These are phyloP conservation scores for Alternaria sp. DNA, from an alignment of 2,329 filamentous ascomycete genomes.

Conservation along the genomic window DNA sequence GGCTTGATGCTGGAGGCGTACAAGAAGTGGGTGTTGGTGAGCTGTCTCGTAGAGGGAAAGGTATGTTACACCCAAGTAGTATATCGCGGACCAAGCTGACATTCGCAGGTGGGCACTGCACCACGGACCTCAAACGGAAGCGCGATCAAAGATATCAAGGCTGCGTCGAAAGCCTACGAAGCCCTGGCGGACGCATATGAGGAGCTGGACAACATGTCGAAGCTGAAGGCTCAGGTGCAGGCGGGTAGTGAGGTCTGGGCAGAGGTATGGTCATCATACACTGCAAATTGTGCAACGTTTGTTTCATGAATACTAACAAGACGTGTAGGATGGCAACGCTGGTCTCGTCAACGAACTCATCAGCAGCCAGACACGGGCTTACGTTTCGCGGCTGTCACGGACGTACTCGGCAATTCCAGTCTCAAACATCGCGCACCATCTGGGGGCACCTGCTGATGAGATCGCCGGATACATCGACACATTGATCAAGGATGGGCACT, in stretches of 20 bases:
- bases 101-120: slow-evolving; percentile 53
- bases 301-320: slow-evolving; percentile 27
- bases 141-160: slow-evolving; percentile 64
- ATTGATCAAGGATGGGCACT: slow-evolving; percentile 58
- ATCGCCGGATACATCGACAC: slow-evolving; percentile 61
- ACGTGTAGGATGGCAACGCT: slow-evolving; percentile 69
- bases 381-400: slow-evolving; percentile 73
- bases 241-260: slow-evolving; percentile 66
- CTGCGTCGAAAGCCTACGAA: slow-evolving; percentile 72
- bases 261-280: slow-evolving; percentile 52
- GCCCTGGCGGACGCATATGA: slow-evolving; percentile 71
- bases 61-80: slow-evolving; percentile 42
- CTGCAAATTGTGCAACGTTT: slow-evolving; percentile 5
- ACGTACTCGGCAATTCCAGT: slow-evolving; percentile 72
- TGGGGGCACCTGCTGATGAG: slow-evolving; percentile 58
- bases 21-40: slow-evolving; percentile 86
- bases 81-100: slow-evolving; percentile 1
- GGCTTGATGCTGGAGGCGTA: slow-evolving; percentile 87
- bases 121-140: slow-evolving; percentile 63
- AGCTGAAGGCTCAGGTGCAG: slow-evolving; percentile 70
- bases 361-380: slow-evolving; percentile 75
- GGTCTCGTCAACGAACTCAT: slow-evolving; percentile 74
- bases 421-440: slow-evolving; percentile 58
- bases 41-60: slow-evolving; percentile 73
- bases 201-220: slow-evolving; percentile 56